These are phyloP conservation scores for Calonectria honghensis DNA, from an alignment of 2,329 filamentous ascomycete genomes.

Conservation along the genomic window DNA sequence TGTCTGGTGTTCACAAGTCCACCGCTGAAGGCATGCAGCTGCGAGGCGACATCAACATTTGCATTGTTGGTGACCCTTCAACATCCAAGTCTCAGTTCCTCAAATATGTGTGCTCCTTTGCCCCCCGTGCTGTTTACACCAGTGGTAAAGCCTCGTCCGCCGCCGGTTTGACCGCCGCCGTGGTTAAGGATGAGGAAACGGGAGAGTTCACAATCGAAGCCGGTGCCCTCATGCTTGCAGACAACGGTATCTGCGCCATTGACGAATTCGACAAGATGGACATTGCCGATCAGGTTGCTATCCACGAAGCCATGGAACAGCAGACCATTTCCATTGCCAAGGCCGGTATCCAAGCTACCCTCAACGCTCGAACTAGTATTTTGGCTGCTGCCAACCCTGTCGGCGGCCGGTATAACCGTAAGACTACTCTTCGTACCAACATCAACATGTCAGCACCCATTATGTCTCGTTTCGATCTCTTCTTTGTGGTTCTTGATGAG, in stretches of 20 bases:
- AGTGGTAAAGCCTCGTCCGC: conserved; percentile 98
- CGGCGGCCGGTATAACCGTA: conserved; percentile 96
- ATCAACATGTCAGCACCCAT: conserved; percentile 99
- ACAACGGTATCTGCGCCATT: conserved; percentile 98
- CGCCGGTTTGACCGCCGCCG: conserved; percentile 96
- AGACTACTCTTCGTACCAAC: conserved; percentile 92
- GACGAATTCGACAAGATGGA: conserved; percentile 99
- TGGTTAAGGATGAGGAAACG: conserved; percentile 98
- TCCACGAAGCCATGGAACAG: conserved; percentile 99
- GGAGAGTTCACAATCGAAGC: conserved; percentile 99
- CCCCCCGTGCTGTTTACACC: conserved; percentile 97
- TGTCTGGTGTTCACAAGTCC: conserved; percentile 95
- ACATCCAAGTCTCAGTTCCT: conserved; percentile 99
- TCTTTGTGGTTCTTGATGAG: conserved; percentile 98
- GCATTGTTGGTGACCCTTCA: conserved; percentile 96
- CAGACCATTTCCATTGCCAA: conserved; percentile 99
- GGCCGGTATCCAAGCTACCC: conserved; percentile 96
- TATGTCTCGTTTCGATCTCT: conserved; percentile 99
- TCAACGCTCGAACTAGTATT: conserved; percentile 96
- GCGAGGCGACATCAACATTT: conserved; percentile 98
- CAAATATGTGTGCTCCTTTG: conserved; percentile 97
- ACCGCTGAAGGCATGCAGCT: conserved; percentile 97
- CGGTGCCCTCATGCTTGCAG: conserved; percentile 96
- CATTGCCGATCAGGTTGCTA: conserved; percentile 95
- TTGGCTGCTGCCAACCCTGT: conserved; percentile 97